Evolutionary conservation across 345 rosid species (phyloP).

Genomic region (Fremontodendron californicum): DNA sequence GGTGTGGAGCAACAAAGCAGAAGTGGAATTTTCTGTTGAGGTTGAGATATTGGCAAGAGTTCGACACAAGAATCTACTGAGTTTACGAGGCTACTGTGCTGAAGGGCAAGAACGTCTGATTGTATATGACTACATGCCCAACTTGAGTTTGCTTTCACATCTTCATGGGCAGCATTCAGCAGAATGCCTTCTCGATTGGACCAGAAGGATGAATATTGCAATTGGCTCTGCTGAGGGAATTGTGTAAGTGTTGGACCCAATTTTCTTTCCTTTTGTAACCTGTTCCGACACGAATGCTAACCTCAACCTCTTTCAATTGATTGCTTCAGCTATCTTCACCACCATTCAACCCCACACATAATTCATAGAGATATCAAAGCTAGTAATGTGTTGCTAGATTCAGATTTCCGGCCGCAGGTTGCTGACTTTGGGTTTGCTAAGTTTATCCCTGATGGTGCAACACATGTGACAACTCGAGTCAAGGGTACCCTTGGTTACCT

Average conservation of each 20-base stretch:
- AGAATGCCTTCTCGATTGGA: constrained; percentile 92
- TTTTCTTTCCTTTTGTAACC: background rate
- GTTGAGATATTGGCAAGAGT: constrained; percentile 88
- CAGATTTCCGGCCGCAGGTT: constrained; percentile 66
- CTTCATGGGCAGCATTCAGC: constrained; percentile 94
- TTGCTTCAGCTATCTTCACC: constrained; percentile 78
- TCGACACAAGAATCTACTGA: constrained; percentile 79
- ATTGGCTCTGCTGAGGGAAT: constrained; percentile 94
- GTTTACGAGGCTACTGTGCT: constrained; percentile 83
- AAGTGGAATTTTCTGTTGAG: constrained; percentile 72
- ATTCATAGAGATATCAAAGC: constrained; percentile 78
- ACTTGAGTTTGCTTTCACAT: constrained; percentile 82
- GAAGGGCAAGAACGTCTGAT: constrained; percentile 97
- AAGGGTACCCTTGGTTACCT: constrained; percentile 81
- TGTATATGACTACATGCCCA: constrained; percentile 91
- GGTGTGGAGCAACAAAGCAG: constrained; percentile 92
- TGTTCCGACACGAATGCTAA: constrained; percentile 9
- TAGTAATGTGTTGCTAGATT: constrained; percentile 70
- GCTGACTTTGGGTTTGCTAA: constrained; percentile 82
- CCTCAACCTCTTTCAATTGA: constrained; percentile 4
- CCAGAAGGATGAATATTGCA: constrained; percentile 74
- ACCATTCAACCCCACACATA: constrained; percentile 77
- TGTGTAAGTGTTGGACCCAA: constrained; percentile 43
- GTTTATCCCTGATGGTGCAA: constrained; percentile 71
- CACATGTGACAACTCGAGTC: constrained; percentile 76